These are phyloP conservation scores for Ehretia macrophylla DNA, from an alignment of 257 asterid species.

Conservation along the genomic window DNA sequence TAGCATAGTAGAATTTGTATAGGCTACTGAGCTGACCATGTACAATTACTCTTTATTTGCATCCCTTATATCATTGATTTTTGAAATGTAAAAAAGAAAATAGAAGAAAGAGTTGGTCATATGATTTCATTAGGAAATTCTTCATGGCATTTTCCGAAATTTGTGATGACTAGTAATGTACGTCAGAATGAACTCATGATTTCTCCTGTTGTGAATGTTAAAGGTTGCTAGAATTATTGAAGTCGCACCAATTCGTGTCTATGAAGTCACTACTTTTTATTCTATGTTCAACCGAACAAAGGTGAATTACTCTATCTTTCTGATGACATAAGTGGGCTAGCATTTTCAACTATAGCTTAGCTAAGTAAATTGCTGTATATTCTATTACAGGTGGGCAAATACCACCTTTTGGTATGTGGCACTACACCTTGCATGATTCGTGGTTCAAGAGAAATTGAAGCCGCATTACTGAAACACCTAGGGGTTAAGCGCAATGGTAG, in stretches of 20 bases:
- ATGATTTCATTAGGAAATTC: neutral
- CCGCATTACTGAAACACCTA: constrained; percentile 73
- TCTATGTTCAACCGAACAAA: constrained; percentile 94
- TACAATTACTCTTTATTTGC: too few species aligned
- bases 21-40: too few species aligned
- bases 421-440: constrained; percentile 99
- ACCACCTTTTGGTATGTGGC: constrained; percentile 98
- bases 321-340: constrained; percentile 1
- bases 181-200: constrained; percentile 4
- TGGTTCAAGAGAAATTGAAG: constrained; percentile 92
- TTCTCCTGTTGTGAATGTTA: constrained; percentile 9
- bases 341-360: constrained; percentile 1
- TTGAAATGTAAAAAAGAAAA: neutral
- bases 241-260: constrained; percentile 96
- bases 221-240: constrained; percentile 91
- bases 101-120: neutral
- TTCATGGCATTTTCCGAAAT: neutral
- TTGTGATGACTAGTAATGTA: neutral
- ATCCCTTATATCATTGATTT: too few species aligned
- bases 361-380: constrained; percentile 15
- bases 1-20: too few species aligned
- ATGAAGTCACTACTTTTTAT: constrained; percentile 95
- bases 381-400: constrained; percentile 68
- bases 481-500: constrained; percentile 96
- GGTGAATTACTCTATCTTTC: constrained; percentile 36